Evolutionary conservation across 2,329 filamentous ascomycete genomes (phyloP), one percentile per base, ranked within the genome.

Genomic region (Exophiala sp.): DNA sequence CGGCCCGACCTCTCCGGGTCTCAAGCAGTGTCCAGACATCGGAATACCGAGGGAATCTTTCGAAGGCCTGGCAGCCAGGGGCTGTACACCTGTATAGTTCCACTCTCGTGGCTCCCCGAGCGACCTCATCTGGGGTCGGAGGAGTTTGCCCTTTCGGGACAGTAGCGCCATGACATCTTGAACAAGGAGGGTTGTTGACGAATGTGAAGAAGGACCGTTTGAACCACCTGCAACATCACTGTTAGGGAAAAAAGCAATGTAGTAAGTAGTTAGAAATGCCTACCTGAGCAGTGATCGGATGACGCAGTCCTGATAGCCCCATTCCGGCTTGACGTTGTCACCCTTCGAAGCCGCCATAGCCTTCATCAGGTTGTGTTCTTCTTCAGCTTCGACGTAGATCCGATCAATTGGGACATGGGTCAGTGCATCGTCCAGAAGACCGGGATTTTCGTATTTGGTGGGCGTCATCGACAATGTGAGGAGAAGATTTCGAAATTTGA

Each of bases 281-380:
- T 74, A 89, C 86, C 82, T 84, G 63, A 97, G 74, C 57, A 97
- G 75, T 53, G 91, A 88, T 59, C 87, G 80, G 64, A 97, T 85
- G 48, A 96, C 88, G 67, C 91, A 98, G 70, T 98, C 93, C 69
- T 97, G 91, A 66, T 97, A 96, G 50, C 90, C 91, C 91, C 91
- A 97, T 73, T 89, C 85, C 1, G 90, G 81, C 66, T 86, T 85
- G 58, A 81, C 78, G 48, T 83, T 86, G 49, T 86, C 81, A 16
- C 86, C 87, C 72, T 95, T 82, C 59, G 88, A 95, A 65, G 86
- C 86, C 24, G 91, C 91, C 68, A 95, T 83, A 27, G 88, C 93
- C 64, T 86, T 82, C 60, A 95, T 75, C 23, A 96, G 83, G 66
- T 96, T 88, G 58, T 80, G 82, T 69, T 97, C 90, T 66, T 97